Evolutionary conservation across 257 asterid genomes (phyloP), one percentile per base, ranked within the genome.

Genomic region (Verbena officinalis): DNA sequence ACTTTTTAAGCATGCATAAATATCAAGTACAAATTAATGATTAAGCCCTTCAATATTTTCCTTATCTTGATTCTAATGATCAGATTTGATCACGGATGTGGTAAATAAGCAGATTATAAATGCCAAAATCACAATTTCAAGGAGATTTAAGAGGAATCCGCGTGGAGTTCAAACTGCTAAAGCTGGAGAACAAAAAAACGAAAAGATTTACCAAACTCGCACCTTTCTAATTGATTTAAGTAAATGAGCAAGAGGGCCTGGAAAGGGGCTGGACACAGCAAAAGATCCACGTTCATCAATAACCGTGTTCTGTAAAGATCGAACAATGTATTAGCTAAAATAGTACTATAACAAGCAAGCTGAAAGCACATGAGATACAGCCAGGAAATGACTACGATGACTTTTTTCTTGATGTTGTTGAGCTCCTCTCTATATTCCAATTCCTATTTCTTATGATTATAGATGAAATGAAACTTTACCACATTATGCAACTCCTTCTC

Each of bases 211-310:
- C 23, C 59, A 67, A 62, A 71, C 23, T 44, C 66, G n/a, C 64
- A 88, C 97, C 92, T 78, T 89, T 53, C 69, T 77, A 34, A 87
- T 72, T 56, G 96, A 82, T 76, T 67, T 84, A 45, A 93, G 80
- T 66, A 90, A 61, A 34, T 70, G 75, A 19, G 74, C 80, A 67
- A 87, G 97, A 45, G 78, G 84, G 36, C 95, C 87, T 20, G 92
- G 95, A 53, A 80, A 80, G 42, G 99, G 95, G 70, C 87, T 84
- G 75, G 80, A 74, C 57, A 93, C 97, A 57, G 95, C 85, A 78
- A 93, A 87, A 12, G 99, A 93, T 59, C 86, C 84, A 15, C 99
- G 95, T 40, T 93, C 96, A 63, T 93, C 99, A 49, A 93, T 86
- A 43, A 86, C 55, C 15, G 94, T 75, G 74, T 93, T 93, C 96